Evolutionary conservation across 352 stramenopile species (phyloP).

Genomic region (Phytophthora brassicae): DNA sequence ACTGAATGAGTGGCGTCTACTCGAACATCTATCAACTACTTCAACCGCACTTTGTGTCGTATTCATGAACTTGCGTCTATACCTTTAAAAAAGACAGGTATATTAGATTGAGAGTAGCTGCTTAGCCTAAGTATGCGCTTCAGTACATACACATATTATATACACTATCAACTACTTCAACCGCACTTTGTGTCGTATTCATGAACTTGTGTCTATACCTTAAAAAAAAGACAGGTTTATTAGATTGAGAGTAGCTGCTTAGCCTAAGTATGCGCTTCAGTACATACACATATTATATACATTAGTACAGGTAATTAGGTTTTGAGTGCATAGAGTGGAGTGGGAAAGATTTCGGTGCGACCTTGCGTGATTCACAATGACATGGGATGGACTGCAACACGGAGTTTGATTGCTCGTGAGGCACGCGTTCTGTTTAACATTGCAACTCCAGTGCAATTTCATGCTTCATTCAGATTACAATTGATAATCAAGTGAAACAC

Average conservation of each 20-base stretch:
- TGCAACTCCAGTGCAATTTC: not conserved
- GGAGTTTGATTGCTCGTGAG: not conserved
- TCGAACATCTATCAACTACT: conserved; percentile 3
- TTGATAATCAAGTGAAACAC: too few species aligned
- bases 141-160: too few species aligned
- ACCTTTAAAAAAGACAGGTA: too few species aligned
- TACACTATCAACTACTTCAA: not conserved
- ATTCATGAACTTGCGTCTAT: too few species aligned
- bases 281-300: too few species aligned
- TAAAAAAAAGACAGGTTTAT: too few species aligned
- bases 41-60: conserved; percentile 13
- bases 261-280: too few species aligned
- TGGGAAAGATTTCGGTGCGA: not conserved
- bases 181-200: too few species aligned
- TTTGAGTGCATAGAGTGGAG: not conserved
- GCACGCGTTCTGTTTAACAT: not conserved
- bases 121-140: too few species aligned
- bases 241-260: too few species aligned
- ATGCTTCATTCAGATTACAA: not conserved
- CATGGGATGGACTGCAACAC: not conserved
- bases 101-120: too few species aligned
- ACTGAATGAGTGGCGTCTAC: conserved; percentile 8
- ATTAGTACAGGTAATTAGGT: not conserved
- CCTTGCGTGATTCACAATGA: not conserved
- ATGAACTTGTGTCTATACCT: too few species aligned